A percentile compares a stretch with the other conserved stretches of the same genome.
These are phyloP conservation scores for Hymenochaete sp. DNA, from an alignment of 1,284 basidiomycete species.

Conservation along the genomic window DNA sequence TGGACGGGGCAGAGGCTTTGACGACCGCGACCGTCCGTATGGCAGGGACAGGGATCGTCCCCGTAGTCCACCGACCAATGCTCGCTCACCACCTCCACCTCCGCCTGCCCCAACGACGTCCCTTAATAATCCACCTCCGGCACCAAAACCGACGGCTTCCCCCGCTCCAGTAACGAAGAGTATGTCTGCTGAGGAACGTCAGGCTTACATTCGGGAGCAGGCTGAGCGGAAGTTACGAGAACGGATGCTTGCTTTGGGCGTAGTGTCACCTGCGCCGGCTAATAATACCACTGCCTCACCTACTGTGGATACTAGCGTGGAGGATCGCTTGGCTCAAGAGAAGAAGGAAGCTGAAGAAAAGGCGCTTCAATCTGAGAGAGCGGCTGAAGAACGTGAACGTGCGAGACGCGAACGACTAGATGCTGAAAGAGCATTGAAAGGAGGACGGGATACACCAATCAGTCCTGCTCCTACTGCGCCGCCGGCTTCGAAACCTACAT, in stretches of 20 bases:
- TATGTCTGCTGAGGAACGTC: slow-evolving; percentile 82
- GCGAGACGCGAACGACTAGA: slow-evolving; percentile 61
- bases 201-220: slow-evolving; percentile 73
- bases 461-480: slow-evolving; percentile 25
- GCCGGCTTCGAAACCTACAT: slow-evolving; percentile 22
- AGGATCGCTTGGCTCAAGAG: slow-evolving; percentile 76
- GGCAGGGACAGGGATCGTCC: slow-evolving; percentile 36
- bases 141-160: slow-evolving; percentile 42
- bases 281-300: slow-evolving; percentile 25
- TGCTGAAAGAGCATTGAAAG: slow-evolving; percentile 53
- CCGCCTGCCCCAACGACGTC: slow-evolving; percentile 30
- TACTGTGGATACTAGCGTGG: slow-evolving; percentile 66
- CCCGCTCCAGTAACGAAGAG: slow-evolving; percentile 52
- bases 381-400: slow-evolving; percentile 69
- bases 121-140: slow-evolving; percentile 34
- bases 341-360: slow-evolving; percentile 82
- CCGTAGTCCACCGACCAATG: slow-evolving; percentile 40
- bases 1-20: slow-evolving; percentile 22
- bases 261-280: slow-evolving; percentile 44
- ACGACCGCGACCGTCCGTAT: slow-evolving; percentile 25
- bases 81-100: slow-evolving; percentile 43
- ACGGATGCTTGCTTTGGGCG: slow-evolving; percentile 81
- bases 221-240: slow-evolving; percentile 82
- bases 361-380: slow-evolving; percentile 61
- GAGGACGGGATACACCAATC: slow-evolving; percentile 29